phyloP scores from a whole-genome alignment of 306 rosid genomes.

The Lathyrus oleraceus region DNA sequence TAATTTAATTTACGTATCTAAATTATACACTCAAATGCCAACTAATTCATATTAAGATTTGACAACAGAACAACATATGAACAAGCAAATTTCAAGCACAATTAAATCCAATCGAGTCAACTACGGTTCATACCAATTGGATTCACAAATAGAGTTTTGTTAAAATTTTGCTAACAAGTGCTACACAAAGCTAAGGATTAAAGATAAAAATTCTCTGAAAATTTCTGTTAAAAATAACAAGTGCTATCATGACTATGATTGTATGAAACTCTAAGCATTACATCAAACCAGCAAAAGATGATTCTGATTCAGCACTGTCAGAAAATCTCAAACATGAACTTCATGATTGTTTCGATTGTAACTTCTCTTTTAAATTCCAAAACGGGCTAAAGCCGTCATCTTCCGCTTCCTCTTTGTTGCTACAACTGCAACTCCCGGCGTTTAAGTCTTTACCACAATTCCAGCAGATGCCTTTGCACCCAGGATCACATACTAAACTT shows the following conservation, averaged over 20 bases:
- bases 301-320: background rate
- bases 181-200: too few species aligned
- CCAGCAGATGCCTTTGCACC: slow-evolving; percentile 61
- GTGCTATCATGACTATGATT: background rate
- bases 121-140: too few species aligned
- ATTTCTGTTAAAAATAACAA: too few species aligned
- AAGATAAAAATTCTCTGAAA: too few species aligned
- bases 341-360: slow-evolving; percentile 45
- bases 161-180: too few species aligned
- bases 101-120: too few species aligned
- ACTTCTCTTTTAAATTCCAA: slow-evolving; percentile 61
- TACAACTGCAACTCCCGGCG: slow-evolving; percentile 62
- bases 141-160: too few species aligned
- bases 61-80: background rate
- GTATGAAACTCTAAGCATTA: background rate
- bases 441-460: slow-evolving; percentile 78
- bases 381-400: slow-evolving; percentile 62
- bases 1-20: too few species aligned
- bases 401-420: slow-evolving; percentile 39
- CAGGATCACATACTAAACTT: slow-evolving; percentile 61
- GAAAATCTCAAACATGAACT: slow-evolving; percentile 24
- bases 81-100: too few species aligned
- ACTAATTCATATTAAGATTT: background rate
- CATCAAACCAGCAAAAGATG: slow-evolving; percentile 17
- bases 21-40: too few species aligned